These are phyloP conservation scores for Lyophyllum shimeji DNA, from an alignment of 768 basidiomycete species.

Conservation along the genomic window DNA sequence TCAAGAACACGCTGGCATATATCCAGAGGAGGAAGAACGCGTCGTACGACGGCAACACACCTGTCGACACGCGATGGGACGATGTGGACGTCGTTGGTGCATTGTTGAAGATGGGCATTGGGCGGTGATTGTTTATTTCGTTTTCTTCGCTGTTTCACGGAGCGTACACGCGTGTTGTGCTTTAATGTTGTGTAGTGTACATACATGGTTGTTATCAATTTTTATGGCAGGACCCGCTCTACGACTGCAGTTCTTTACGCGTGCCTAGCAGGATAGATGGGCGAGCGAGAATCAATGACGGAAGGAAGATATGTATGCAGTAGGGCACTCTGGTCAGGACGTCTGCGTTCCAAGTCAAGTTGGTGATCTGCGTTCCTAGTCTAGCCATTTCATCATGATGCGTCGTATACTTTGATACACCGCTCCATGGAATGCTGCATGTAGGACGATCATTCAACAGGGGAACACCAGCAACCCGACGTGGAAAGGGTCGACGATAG, in stretches of 20 bases:
- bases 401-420: no score
- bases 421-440: no score
- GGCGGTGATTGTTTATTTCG: conserved; percentile 36
- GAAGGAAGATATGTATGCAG: no score
- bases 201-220: conserved; percentile 4
- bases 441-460: no score
- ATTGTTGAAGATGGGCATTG: conserved; percentile 84
- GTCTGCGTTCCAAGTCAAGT: no score
- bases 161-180: conserved; percentile 1
- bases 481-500: no score
- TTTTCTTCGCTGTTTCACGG: neutral
- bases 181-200: conserved; percentile 14
- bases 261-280: no score
- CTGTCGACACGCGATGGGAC: conserved; percentile 66
- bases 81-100: conserved; percentile 90
- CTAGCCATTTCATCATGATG: no score
- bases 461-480: no score
- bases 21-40: conserved; percentile 75
- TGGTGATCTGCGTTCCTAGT: no score
- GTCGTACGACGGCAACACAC: conserved; percentile 35
- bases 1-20: conserved; percentile 84
- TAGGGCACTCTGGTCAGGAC: no score
- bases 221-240: conserved; percentile 2
- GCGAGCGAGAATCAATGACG: neutral
- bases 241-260: neutral